Conservation (phyloP, 2,329 filamentous ascomycete species). For the Colletotrichum viniferum region DNA sequence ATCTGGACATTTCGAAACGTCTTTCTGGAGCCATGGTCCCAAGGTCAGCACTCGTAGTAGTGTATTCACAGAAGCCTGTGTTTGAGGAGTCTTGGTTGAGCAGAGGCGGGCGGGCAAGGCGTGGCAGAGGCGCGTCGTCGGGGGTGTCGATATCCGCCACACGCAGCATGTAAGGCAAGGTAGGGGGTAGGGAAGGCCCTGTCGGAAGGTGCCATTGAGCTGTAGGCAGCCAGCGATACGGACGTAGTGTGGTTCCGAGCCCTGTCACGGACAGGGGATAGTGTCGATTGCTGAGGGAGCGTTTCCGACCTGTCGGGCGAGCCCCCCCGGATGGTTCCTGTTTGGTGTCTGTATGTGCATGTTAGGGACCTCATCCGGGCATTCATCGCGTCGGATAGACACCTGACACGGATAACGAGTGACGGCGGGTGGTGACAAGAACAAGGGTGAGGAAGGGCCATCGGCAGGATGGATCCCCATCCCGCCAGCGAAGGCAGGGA, state of each 20-base stretch:
- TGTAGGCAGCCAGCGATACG: constrained; percentile 19
- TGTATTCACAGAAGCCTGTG: not conserved
- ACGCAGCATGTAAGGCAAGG: not conserved
- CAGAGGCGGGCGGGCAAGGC: not conserved
- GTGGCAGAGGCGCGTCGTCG: not conserved
- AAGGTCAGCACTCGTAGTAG: not conserved
- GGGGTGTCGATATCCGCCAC: not conserved
- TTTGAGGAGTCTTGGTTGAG: not conserved
- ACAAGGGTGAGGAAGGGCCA: not conserved
- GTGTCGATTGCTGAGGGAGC: not conserved
- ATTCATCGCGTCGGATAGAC: not conserved
- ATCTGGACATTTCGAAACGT: not conserved
- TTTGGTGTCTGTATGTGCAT: not conserved
- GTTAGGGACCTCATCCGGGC: not conserved
- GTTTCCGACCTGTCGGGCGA: constrained; percentile 14
- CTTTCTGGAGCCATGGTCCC: not conserved
- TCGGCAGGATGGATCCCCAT: not conserved
- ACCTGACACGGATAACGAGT: not conserved
- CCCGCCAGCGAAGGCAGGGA: no score
- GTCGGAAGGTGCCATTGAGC: constrained; percentile 4
- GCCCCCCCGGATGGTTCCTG: not conserved
- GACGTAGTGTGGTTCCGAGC: constrained; percentile 16
- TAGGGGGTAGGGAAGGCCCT: not conserved
- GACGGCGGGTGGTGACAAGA: not conserved
- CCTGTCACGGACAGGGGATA: constrained; percentile 14